phyloP scores from a whole-genome alignment of 495 filamentous ascomycete species.

The Penicillium argentinense region DNA sequence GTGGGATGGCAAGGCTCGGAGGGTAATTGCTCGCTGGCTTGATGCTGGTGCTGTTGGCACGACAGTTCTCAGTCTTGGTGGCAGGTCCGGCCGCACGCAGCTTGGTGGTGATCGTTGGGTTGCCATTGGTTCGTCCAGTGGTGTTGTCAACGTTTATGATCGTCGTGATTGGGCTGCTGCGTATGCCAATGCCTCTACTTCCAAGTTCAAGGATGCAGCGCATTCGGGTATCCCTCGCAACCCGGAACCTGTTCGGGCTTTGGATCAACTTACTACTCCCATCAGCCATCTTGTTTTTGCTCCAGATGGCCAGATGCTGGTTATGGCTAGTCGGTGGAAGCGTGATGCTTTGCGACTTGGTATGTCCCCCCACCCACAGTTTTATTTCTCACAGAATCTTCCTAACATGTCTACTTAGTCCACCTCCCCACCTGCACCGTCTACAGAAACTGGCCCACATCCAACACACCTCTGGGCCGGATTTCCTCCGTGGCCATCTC shows the following conservation, averaged over 20 bases:
- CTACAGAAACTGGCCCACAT: constrained; percentile 95
- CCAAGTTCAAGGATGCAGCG: constrained; percentile 34
- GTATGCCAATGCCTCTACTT: constrained; percentile 24
- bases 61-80: constrained; percentile 77
- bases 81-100: constrained; percentile 51
- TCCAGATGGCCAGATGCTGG: constrained; percentile 84
- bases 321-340: constrained; percentile 80
- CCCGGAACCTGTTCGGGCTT: constrained; percentile 65
- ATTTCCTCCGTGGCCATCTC: constrained; percentile 78
- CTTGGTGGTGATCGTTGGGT: constrained; percentile 87
- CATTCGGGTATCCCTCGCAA: constrained; percentile 53
- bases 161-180: constrained; percentile 59
- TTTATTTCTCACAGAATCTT: not conserved
- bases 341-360: constrained; percentile 78
- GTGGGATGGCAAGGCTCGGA: constrained; percentile 65
- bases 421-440: constrained; percentile 91
- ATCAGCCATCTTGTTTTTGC: constrained; percentile 76
- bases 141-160: constrained; percentile 92
- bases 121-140: constrained; percentile 78
- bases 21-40: constrained; percentile 76
- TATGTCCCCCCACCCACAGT: constrained; percentile 21
- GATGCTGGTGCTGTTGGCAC: constrained; percentile 90
- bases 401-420: constrained; percentile 44
- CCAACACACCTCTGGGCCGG: constrained; percentile 81
- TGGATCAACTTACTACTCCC: constrained; percentile 86